Evolutionary conservation across 495 filamentous ascomycete genomes (phyloP).

Genomic region (Aspergillus bridgeri): DNA sequence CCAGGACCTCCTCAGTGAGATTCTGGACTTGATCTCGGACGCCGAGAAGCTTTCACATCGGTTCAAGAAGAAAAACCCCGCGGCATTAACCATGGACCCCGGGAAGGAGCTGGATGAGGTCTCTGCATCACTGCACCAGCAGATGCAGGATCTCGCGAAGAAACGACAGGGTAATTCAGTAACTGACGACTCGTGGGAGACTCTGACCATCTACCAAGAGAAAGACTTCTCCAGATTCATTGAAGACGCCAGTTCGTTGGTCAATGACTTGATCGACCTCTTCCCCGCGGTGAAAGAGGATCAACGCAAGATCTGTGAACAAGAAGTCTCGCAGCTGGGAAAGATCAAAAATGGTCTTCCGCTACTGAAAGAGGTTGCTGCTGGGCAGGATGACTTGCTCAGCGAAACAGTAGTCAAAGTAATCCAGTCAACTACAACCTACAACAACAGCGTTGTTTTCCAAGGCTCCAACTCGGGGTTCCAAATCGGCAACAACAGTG

Average conservation of each 20-base stretch:
- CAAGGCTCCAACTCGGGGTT: conserved; percentile 1
- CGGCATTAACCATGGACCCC: not conserved
- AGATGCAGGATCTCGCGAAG: conserved; percentile 1
- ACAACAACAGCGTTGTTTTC: conserved; percentile 4
- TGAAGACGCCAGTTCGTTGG: not conserved
- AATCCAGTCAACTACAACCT: conserved; percentile 3
- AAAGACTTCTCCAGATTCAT: not conserved
- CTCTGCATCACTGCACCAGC: conserved; percentile 4
- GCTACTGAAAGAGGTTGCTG: conserved; percentile 1
- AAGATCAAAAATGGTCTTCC: conserved; percentile 1
- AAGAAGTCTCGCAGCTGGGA: conserved; percentile 4
- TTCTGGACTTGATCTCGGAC: not conserved
- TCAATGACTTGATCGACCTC: conserved; percentile 2
- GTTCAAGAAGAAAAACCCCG: not conserved
- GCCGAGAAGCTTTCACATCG: conserved; percentile 3
- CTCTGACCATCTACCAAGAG: conserved; percentile 1
- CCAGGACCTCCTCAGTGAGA: not conserved
- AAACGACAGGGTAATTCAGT: not conserved
- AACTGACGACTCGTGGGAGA: not conserved
- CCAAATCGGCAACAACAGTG: conserved; percentile 1
- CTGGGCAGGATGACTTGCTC: not conserved
- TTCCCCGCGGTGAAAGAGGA: not conserved
- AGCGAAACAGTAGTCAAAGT: conserved; percentile 1
- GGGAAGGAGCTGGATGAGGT: not conserved
- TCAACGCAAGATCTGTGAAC: not conserved